Base-by-base conservation (phyloP, 176 grass and related monocot genomes). In the Avena sativa region DNA sequence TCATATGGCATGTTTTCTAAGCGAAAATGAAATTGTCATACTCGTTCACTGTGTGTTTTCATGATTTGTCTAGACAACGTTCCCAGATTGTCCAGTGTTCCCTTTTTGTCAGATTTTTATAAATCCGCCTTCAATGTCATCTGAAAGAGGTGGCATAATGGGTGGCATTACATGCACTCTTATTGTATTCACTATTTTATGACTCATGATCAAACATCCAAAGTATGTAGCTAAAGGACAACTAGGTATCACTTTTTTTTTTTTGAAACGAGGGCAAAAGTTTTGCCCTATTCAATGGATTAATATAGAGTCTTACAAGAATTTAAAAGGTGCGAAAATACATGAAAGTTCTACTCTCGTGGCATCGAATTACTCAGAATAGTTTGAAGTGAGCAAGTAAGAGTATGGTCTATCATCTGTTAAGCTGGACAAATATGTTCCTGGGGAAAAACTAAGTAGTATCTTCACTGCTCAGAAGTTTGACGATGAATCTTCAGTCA, bases 381-480 rank as follows among this genome's bases (percentile, higher is more conserved):
- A 60, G 79, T 63, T 82, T 61, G 51, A 86, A 43, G 20, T 86
- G n/a, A 78, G 46, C 21, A 53, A 55, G 21, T 30, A 44, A 49
- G 0, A 83, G 11, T 71, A 80, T 56, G 15, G 53, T 74, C 26
- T 82, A 78, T 8, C 59, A 76, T 68, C 53, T 90, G 48, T 70
- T 53, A 44, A 46, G 87, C 66, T 14, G 51, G 16, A 49, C 6
- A n/a, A 83, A 64, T 62, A 53, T 87, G 65, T 58, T 25, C 71
- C 23, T 48, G 34, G 3, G n/a, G 61, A 85, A 79, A 79, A 12
- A 23, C 78, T 59, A 44, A 70, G 86, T 78, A 9, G 51, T 38
- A 59, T 81, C 74, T 80, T 30, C 52, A 78, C n/a, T 71, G 32
- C 55, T 79, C 68, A 75, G 17, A 19, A 74, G 55, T 69, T 83